Evolutionary conservation across 768 basidiomycete genomes (phyloP), one percentile per base, ranked within the genome.

Genomic region (Russula abietina): DNA sequence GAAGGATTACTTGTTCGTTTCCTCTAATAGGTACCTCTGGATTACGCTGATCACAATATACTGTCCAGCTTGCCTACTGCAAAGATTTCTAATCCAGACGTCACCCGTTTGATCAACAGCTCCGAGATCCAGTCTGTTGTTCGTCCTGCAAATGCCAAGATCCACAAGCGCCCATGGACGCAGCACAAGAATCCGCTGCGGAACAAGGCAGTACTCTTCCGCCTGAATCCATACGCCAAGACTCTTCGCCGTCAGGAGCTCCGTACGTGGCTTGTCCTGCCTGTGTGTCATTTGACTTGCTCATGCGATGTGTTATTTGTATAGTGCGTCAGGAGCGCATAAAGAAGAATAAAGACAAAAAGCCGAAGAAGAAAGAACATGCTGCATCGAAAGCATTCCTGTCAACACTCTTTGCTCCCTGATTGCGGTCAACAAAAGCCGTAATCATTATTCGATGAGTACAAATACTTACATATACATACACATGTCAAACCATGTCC

Each of bases 221-320:
- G 94, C 71, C 84, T 98, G 78, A 98, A 98, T 83, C 96, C 96
- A 57, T 98, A 98, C 78, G 96, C 95, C 71, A 96, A 96, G 85
- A 89, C 89, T 50, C 76, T 94, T 71, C 89, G 92, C 75, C 81
- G 89, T 69, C 89, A 93, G 72, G 93, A 96, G 74, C 77, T 96
- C 68, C 82, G 90, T 93, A 74, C 62, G 90, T 89, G 26, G 22
- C 30, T 50, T 49, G 8, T 16, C 38, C 56, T 43, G 11, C 33
- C 55, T 41, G n/a, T 41, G n/a, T 49, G 54, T 36, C 52, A 57
- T 30, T 57, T 51, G 1, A n/a, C 36, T 24, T 30, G 22, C n/a
- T n/a, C 22, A 10, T 22, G 28, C 68, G 32, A 59, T 50, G 60
- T 43, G 4, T 53, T 59, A 60, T 60, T 43, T 30, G 3, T 68